Conservation (phyloP, 345 rosid genomes). For the Chamaenerion angustifolium region DNA sequence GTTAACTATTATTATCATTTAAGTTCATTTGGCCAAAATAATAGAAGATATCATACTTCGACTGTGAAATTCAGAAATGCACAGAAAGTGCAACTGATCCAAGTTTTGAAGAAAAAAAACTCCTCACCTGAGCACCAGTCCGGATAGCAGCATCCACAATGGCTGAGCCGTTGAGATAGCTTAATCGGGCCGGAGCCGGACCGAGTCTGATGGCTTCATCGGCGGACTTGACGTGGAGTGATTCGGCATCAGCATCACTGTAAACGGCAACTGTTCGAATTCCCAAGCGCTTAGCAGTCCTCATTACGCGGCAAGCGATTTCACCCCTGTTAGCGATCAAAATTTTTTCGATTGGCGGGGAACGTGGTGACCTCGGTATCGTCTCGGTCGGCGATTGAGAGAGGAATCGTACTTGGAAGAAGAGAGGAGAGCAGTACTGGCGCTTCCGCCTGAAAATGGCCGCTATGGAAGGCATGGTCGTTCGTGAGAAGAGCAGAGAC, state of each 20-base stretch:
- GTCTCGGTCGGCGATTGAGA: slow-evolving; percentile 11
- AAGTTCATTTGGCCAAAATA: too few species aligned
- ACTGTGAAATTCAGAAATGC: too few species aligned
- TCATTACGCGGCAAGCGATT: slow-evolving; percentile 72
- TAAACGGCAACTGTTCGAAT: slow-evolving; percentile 75
- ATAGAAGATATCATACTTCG: too few species aligned
- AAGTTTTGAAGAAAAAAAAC: neutral
- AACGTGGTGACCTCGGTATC: neutral
- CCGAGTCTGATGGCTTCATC: slow-evolving; percentile 74
- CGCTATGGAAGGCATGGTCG: slow-evolving; percentile 25
- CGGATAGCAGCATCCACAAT: slow-evolving; percentile 70
- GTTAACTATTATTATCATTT: too few species aligned
- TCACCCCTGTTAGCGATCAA: slow-evolving; percentile 79
- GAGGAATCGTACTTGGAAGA: slow-evolving; percentile 16
- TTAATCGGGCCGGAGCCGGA: slow-evolving; percentile 75
- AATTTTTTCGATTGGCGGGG: slow-evolving; percentile 48
- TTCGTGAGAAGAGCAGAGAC: neutral
- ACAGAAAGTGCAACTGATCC: neutral
- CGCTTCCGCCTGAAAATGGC: slow-evolving; percentile 36
- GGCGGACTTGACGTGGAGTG: slow-evolving; percentile 83
- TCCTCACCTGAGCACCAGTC: slow-evolving; percentile 62
- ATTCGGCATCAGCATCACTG: slow-evolving; percentile 68
- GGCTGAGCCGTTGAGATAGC: slow-evolving; percentile 48
- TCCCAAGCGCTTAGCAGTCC: slow-evolving; percentile 72
- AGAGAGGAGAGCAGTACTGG: slow-evolving; percentile 13